Conservation (phyloP, 2,329 filamentous ascomycete genomes). For the Zasmidium cellare region DNA sequence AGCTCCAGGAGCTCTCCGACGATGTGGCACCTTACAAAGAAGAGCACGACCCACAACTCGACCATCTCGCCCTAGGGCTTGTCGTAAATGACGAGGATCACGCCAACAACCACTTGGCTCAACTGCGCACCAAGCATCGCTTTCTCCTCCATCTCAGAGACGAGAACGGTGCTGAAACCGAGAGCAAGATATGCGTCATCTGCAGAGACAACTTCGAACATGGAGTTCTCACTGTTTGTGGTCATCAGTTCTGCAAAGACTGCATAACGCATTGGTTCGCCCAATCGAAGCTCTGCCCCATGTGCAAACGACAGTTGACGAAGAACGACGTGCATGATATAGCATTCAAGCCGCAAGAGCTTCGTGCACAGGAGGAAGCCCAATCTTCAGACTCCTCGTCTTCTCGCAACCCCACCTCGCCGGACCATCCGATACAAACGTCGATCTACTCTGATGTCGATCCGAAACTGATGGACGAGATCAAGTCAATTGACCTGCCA, state of each 20-base stretch:
- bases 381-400: slow-evolving; percentile 9
- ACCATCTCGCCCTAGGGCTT: slow-evolving; percentile 48
- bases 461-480: slow-evolving; percentile 69
- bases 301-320: slow-evolving; percentile 73
- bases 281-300: slow-evolving; percentile 73
- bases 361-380: slow-evolving; percentile 64
- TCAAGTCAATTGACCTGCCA: slow-evolving; percentile 74
- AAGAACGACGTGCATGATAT: slow-evolving; percentile 78
- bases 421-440: slow-evolving; percentile 19
- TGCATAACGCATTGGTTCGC: slow-evolving; percentile 81
- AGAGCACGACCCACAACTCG: slow-evolving; percentile 57
- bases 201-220: slow-evolving; percentile 74
- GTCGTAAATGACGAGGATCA: slow-evolving; percentile 51
- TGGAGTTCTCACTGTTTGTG: slow-evolving; percentile 84
- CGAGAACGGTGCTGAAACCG: slow-evolving; percentile 58
- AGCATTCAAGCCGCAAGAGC: slow-evolving; percentile 72
- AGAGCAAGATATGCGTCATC: slow-evolving; percentile 73
- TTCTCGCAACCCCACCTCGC: slow-evolving; percentile 12
- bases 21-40: slow-evolving; percentile 75
- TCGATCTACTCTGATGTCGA: slow-evolving; percentile 78
- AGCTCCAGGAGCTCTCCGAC: slow-evolving; percentile 89
- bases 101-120: slow-evolving; percentile 60
- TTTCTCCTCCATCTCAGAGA: slow-evolving; percentile 68
- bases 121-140: slow-evolving; percentile 69
- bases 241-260: slow-evolving; percentile 88